Conservation (phyloP, 352 stramenopile genomes). For the Phytopythium ostracodes region DNA sequence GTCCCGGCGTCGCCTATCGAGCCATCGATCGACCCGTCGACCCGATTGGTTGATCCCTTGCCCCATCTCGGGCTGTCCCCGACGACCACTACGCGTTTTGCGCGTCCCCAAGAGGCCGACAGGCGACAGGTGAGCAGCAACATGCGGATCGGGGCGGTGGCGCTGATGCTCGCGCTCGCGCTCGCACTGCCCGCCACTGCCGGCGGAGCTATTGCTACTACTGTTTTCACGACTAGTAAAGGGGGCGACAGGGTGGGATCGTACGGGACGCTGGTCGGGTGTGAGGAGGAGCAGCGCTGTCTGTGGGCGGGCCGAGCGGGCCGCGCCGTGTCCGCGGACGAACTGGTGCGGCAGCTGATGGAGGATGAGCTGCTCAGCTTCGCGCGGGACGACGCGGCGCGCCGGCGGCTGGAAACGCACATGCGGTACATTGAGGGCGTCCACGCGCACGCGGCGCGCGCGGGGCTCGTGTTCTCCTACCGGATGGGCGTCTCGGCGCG, state of each 20-base stretch:
- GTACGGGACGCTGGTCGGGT: slow-evolving; percentile 60
- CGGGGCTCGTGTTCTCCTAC: slow-evolving; percentile 54
- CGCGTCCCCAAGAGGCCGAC: too few species aligned
- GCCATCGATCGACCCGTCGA: too few species aligned
- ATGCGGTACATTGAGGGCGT: slow-evolving; percentile 65
- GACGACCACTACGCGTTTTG: too few species aligned
- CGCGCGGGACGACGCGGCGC: slow-evolving; percentile 20
- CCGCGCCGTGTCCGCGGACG: slow-evolving; percentile 23
- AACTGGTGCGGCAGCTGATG: slow-evolving; percentile 65
- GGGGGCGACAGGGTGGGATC: slow-evolving; percentile 10
- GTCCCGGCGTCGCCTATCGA: too few species aligned
- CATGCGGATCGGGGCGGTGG: not conserved
- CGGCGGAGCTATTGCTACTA: not conserved
- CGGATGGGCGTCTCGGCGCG: slow-evolving; percentile 59
- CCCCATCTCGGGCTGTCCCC: too few species aligned
- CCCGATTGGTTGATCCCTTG: too few species aligned
- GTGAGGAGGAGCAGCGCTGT: slow-evolving; percentile 30
- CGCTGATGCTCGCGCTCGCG: not conserved
- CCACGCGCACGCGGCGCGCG: slow-evolving; percentile 31
- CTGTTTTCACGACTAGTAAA: slow-evolving; percentile 1
- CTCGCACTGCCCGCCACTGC: not conserved
- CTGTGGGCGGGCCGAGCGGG: slow-evolving; percentile 51
- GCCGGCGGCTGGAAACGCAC: slow-evolving; percentile 50
- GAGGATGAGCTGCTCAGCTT: slow-evolving; percentile 32
- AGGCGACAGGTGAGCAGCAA: too few species aligned